Percentiles rank a stretch among this genome's conserved stretches.
These are phyloP conservation scores for Lycium ferocissimum DNA, from an alignment of 257 asterid species.

Conservation along the genomic window DNA sequence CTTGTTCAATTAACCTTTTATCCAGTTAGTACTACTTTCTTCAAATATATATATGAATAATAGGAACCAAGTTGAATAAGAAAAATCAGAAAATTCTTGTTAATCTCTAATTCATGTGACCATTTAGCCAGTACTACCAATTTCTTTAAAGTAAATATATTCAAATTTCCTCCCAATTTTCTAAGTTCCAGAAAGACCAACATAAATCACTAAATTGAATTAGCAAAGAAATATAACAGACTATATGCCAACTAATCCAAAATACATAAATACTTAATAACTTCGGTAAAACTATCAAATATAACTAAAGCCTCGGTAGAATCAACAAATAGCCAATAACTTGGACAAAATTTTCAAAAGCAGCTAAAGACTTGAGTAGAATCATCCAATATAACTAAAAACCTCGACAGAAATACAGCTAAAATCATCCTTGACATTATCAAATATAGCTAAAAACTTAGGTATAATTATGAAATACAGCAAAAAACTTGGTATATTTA, in stretches of 20 bases:
- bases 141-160: too few relatives aligned
- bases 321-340: neutral
- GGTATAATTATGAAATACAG: neutral
- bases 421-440: too few relatives aligned
- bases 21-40: neutral
- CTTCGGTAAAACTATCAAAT: neutral
- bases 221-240: too few relatives aligned
- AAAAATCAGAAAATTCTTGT: neutral
- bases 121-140: too few relatives aligned
- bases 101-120: constrained; percentile 1
- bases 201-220: neutral
- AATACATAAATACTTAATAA: neutral
- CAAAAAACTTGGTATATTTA: neutral
- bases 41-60: neutral
- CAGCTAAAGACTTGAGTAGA: neutral
- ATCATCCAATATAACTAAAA: too few relatives aligned
- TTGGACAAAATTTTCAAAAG: neutral
- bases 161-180: neutral
- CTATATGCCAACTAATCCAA: neutral
- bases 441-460: neutral
- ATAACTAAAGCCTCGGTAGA: neutral
- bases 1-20: neutral
- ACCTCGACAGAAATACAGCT: too few relatives aligned
- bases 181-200: neutral
- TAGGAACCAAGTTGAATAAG: neutral